phyloP scores from a whole-genome alignment of 1,284 basidiomycete species.

The Malassezia globosa region DNA sequence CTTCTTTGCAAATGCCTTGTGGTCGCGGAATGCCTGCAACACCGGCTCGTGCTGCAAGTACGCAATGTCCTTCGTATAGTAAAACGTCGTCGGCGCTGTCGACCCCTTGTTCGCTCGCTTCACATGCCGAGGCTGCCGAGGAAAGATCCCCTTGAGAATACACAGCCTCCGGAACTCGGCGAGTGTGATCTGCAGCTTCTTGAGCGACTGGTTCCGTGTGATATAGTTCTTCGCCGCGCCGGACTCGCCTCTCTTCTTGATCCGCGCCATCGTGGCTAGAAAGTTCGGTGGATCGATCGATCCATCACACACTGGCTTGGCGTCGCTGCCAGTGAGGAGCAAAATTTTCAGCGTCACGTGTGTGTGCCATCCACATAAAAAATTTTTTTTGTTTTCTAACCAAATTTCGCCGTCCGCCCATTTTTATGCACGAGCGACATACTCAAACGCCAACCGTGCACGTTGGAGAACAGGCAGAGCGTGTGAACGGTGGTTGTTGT shows the following conservation, averaged over 20 bases:
- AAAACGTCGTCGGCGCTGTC: conserved; percentile 91
- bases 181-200: conserved; percentile 77
- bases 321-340: no score
- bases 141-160: conserved; percentile 98
- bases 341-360: no score
- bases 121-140: conserved; percentile 79
- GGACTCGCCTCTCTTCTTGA: conserved; percentile 68
- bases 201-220: conserved; percentile 63
- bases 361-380: no score
- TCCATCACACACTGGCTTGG: not conserved
- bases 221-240: conserved; percentile 59
- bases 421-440: no score
- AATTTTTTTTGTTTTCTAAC: no score
- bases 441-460: no score
- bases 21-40: conserved; percentile 84
- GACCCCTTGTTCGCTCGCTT: conserved; percentile 97
- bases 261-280: conserved; percentile 69
- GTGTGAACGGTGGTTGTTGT: no score
- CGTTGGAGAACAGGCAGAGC: no score
- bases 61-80: conserved; percentile 95
- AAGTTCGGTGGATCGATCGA: not conserved
- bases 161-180: conserved; percentile 94
- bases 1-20: conserved; percentile 98
- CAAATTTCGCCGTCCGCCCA: no score
- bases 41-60: conserved; percentile 96